A percentile compares a stretch with the other conserved stretches of the same genome.
phyloP scores from a whole-genome alignment of 129 eudicot genomes.

The Flaveria brownii region DNA sequence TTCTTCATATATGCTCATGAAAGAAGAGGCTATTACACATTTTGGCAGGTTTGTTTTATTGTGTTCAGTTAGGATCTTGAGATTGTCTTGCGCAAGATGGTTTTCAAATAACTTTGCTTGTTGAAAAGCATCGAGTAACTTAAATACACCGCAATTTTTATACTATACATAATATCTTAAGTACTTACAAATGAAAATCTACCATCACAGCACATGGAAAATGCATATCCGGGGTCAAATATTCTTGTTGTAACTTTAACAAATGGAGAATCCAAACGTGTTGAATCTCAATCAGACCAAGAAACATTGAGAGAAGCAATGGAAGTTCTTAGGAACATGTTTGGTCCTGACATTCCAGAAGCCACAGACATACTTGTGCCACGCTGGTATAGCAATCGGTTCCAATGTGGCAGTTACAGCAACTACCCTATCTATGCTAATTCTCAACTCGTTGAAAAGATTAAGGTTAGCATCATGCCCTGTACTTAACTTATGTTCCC shows the following conservation, averaged over 20 bases:
- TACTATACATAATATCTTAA: not conserved
- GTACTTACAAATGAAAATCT: conserved; percentile 16
- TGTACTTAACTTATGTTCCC: too few relatives aligned
- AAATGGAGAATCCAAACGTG: conserved; percentile 81
- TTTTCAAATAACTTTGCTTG: too few relatives aligned
- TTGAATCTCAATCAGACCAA: conserved; percentile 82
- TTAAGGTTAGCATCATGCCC: conserved; percentile 47
- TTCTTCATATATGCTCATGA: conserved; percentile 91
- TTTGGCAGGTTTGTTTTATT: conserved; percentile 78
- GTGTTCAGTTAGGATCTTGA: not conserved
- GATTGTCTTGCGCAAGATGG: too few relatives aligned
- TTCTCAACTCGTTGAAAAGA: conserved; percentile 51
- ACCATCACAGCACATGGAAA: conserved; percentile 81
- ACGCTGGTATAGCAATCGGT: conserved; percentile 91
- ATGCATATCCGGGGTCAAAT: conserved; percentile 92
- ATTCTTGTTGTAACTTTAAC: conserved; percentile 88
- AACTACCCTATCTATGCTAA: conserved; percentile 70
- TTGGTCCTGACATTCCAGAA: conserved; percentile 75
- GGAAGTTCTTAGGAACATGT: conserved; percentile 82
- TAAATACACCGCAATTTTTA: too few relatives aligned
- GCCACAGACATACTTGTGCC: conserved; percentile 85
- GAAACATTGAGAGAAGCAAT: conserved; percentile 84
- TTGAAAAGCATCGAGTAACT: too few relatives aligned
- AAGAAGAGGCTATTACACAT: conserved; percentile 84
- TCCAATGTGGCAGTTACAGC: conserved; percentile 86